Evolutionary conservation across 257 asterid genomes (phyloP).

Genomic region (Solanum rostratum): DNA sequence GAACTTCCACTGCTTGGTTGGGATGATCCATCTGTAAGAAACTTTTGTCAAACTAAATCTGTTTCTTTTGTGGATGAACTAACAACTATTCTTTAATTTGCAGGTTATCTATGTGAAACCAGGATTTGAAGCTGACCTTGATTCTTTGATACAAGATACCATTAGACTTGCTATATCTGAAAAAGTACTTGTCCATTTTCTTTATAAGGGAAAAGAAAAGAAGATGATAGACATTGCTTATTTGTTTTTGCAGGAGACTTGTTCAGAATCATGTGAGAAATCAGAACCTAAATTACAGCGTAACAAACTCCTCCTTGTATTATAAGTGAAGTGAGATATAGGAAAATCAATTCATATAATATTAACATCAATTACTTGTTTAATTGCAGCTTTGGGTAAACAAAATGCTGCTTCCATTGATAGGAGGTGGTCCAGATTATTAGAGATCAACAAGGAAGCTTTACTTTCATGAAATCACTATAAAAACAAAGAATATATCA

Average conservation of each 20-base stretch:
- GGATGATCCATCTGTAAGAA: slow-evolving; percentile 73
- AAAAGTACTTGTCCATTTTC: slow-evolving; percentile 18
- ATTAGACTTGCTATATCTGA: slow-evolving; percentile 61
- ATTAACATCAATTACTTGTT: not conserved
- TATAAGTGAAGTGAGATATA: not conserved
- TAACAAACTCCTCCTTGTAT: slow-evolving; percentile 10
- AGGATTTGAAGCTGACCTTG: slow-evolving; percentile 73
- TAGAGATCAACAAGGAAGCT: slow-evolving; percentile 45
- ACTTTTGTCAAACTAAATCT: not conserved
- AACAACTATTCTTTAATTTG: not conserved
- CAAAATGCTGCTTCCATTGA: slow-evolving; percentile 54
- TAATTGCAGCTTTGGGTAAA: slow-evolving; percentile 51
- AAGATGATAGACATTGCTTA: not conserved
- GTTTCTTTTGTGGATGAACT: not conserved
- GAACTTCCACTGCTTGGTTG: slow-evolving; percentile 52
- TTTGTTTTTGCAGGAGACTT: slow-evolving; percentile 49
- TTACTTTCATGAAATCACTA: not conserved
- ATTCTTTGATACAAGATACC: slow-evolving; percentile 64
- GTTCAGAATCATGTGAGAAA: slow-evolving; percentile 71
- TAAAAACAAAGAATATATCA: not conserved
- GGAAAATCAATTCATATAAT: not conserved
- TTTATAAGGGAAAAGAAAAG: not conserved
- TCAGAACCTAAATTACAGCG: slow-evolving; percentile 60
- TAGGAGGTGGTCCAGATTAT: slow-evolving; percentile 63
- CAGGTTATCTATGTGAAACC: slow-evolving; percentile 93